A percentile compares a stretch with the other conserved stretches of the same genome.
These are phyloP conservation scores for Daedaleopsis sinensis DNA, from an alignment of 768 basidiomycete genomes.

Conservation along the genomic window DNA sequence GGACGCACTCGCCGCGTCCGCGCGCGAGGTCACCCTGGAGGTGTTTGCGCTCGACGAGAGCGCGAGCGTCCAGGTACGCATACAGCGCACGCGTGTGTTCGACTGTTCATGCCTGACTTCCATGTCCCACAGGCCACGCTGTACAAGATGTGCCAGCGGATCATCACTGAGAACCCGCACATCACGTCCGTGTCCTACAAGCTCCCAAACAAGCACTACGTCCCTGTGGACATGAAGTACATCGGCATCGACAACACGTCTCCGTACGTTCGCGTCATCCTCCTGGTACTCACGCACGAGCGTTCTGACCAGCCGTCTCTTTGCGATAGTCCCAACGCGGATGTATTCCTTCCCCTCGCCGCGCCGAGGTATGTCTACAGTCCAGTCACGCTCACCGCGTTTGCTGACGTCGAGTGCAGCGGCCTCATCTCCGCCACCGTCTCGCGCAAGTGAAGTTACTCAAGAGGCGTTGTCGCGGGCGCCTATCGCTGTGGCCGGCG, in stretches of 20 bases:
- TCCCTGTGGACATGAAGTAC: conserved; percentile 84
- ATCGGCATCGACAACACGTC: conserved; percentile 70
- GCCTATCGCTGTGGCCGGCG: no score
- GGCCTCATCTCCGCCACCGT: no score
- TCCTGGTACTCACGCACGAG: neutral
- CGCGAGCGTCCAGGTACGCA: conserved; percentile 82
- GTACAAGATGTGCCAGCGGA: conserved; percentile 81
- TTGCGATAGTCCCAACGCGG: conserved; percentile 72
- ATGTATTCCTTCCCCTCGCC: conserved; percentile 86
- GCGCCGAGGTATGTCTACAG: no score
- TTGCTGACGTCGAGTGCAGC: no score
- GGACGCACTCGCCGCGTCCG: conserved; percentile 50
- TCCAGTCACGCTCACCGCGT: no score
- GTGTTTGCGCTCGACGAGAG: conserved; percentile 87
- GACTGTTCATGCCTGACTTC: neutral
- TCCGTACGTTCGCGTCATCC: conserved; percentile 43
- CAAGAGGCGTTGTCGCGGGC: no score
- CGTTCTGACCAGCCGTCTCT: conserved; percentile 2
- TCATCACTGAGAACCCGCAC: conserved; percentile 65
- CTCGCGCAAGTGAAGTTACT: no score
- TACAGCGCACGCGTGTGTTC: neutral
- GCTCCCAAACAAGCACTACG: conserved; percentile 94
- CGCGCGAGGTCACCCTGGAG: conserved; percentile 70
- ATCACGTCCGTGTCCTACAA: conserved; percentile 68
- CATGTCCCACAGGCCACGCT: conserved; percentile 75